Evolutionary conservation across 768 basidiomycete species (phyloP), one percentile per base, ranked within the genome.

Genomic region (Pisolithus orientalis): DNA sequence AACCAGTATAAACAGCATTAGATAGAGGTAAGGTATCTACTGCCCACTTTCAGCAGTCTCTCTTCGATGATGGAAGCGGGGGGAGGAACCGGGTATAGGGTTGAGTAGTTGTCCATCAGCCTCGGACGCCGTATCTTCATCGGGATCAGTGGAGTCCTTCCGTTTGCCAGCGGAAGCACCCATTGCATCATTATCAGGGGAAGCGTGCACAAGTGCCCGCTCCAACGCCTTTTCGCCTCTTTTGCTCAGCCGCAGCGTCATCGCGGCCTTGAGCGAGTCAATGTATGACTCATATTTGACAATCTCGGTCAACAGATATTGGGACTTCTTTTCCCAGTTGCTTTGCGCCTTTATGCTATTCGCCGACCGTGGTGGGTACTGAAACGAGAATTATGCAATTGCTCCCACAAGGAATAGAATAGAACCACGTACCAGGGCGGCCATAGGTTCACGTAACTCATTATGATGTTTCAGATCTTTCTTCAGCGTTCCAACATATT

Each of bases 231-330:
- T 94, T 70, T 97, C 91, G 29, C 94, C 94, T 50, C 92, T 82
- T 67, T 86, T 91, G 71, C 90, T 91, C 58, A 95, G 72, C 32
- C 94, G 83, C 40, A 95, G 75, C 8, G 75, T 73, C 85, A 94
- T 94, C 37, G 88, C 94, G 4, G 75, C 70, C 64, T 86, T 82
- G 29, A 99, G 77, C 6, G 93, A 90, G 57, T 95, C 93, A 51
- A 95, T 86, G 66, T 99, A 99, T 14, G 89, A 88, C 49, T 91
- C 85, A 68, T 97, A 98, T 67, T 98, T 98, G 64, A 93, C 90
- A 39, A 92, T 90, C 72, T 99, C 95, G 8, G 87, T 82, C 49
- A 94, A 76, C 44, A 98, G 72, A 66, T 90, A 90, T 62, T 90
- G 85, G 3, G 90, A 92, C 65, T 88, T 94, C 65, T 83, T 87